These are phyloP conservation scores for Lasiosphaeria miniovina DNA, from an alignment of 495 filamentous ascomycete species.

Conservation along the genomic window DNA sequence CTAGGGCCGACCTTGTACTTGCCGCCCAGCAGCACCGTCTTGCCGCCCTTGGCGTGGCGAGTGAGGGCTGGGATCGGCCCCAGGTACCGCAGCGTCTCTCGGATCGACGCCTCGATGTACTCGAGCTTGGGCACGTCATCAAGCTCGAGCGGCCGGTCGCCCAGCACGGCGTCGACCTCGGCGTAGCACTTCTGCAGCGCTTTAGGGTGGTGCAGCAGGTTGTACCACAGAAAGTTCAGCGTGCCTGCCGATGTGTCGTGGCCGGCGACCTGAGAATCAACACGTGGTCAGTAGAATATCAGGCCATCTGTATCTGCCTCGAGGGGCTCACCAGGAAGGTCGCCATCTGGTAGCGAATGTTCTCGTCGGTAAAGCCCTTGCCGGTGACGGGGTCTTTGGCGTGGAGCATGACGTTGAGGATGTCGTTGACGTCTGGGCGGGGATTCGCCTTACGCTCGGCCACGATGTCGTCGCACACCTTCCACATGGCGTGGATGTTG, in stretches of 20 bases:
- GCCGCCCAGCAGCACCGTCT: constrained; percentile 39
- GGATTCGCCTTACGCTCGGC: constrained; percentile 51
- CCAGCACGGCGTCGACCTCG: constrained; percentile 51
- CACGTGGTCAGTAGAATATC: background rate
- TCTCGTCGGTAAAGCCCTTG: constrained; percentile 50
- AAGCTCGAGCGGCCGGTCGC: constrained; percentile 52
- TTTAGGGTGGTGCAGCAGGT: constrained; percentile 35
- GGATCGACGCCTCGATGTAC: constrained; percentile 54
- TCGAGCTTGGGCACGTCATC: constrained; percentile 60
- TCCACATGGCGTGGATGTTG: constrained; percentile 52
- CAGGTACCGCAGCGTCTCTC: constrained; percentile 60
- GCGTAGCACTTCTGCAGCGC: constrained; percentile 30
- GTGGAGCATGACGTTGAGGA: constrained; percentile 61
- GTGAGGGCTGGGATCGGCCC: constrained; percentile 49
- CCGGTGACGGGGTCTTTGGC: constrained; percentile 59
- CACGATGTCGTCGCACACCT: constrained; percentile 52
- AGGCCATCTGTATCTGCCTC: no score
- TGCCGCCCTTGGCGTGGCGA: constrained; percentile 11
- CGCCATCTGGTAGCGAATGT: constrained; percentile 59
- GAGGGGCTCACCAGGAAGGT: constrained; percentile 52
- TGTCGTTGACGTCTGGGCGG: constrained; percentile 53
- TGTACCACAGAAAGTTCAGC: constrained; percentile 38
- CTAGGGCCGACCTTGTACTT: constrained; percentile 58
- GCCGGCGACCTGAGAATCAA: constrained; percentile 29
- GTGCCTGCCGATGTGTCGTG: constrained; percentile 60